These are phyloP conservation scores for Lathyrus tuberosus DNA, from an alignment of 306 rosid species.

Conservation along the genomic window DNA sequence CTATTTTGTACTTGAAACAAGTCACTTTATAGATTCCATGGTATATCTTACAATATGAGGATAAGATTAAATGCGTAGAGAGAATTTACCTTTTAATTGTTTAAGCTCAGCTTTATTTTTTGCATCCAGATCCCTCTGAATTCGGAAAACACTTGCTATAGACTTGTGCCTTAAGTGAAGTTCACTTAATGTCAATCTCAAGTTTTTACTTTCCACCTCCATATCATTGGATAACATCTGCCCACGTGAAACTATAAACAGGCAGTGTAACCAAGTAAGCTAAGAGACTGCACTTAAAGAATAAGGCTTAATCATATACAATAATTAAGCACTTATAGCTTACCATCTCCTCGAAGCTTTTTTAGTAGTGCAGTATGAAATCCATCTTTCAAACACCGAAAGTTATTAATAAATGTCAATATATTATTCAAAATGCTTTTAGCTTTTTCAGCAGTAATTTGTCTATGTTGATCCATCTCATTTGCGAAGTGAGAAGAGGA, in stretches of 20 bases:
- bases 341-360: slow-evolving; percentile 70
- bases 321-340: slow-evolving; percentile 32
- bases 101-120: slow-evolving; percentile 65
- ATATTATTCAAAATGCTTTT: slow-evolving; percentile 53
- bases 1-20: slow-evolving; percentile 19
- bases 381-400: slow-evolving; percentile 68
- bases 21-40: neutral
- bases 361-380: slow-evolving; percentile 51
- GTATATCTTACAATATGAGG: neutral
- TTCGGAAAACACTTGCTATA: slow-evolving; percentile 65
- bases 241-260: slow-evolving; percentile 64
- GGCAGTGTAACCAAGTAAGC: slow-evolving; percentile 39
- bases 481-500: slow-evolving; percentile 45
- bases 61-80: slow-evolving; percentile 4
- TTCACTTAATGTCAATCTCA: slow-evolving; percentile 64
- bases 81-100: slow-evolving; percentile 61
- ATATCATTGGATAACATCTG: slow-evolving; percentile 51
- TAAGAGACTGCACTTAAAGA: slow-evolving; percentile 34
- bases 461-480: slow-evolving; percentile 54
- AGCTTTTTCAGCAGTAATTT: slow-evolving; percentile 44
- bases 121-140: slow-evolving; percentile 61
- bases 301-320: slow-evolving; percentile 26
- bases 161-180: slow-evolving; percentile 65
- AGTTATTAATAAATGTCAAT: slow-evolving; percentile 51
- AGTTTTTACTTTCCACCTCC: slow-evolving; percentile 56